phyloP scores from a whole-genome alignment of 2,329 filamentous ascomycete species.

The Aspergillus felis region DNA sequence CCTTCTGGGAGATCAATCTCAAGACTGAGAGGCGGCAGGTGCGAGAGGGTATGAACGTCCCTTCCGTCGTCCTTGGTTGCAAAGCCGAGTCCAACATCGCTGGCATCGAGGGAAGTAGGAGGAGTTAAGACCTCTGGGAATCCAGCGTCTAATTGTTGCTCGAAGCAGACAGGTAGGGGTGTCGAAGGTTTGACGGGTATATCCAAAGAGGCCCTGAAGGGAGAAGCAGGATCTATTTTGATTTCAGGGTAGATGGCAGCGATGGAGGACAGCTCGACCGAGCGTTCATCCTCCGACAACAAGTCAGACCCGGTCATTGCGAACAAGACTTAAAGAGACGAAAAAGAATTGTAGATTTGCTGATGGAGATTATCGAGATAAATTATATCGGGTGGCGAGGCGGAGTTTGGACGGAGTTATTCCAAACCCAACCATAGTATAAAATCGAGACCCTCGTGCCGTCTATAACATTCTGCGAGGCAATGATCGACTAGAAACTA shows the following conservation, averaged over 20 bases:
- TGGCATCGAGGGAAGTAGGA: conserved; percentile 38
- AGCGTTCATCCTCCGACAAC: conserved; percentile 52
- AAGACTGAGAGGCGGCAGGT: conserved; percentile 55
- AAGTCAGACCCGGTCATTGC: conserved; percentile 35
- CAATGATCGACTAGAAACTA: background rate
- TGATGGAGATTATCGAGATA: conserved; percentile 5
- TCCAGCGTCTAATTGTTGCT: conserved; percentile 31
- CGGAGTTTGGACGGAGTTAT: background rate
- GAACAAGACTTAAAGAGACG: background rate
- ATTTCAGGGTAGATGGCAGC: conserved; percentile 62
- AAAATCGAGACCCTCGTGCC: background rate
- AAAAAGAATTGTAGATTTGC: background rate
- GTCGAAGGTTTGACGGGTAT: conserved; percentile 52
- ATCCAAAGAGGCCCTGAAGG: conserved; percentile 51
- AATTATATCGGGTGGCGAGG: conserved; percentile 1
- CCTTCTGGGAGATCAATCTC: conserved; percentile 50
- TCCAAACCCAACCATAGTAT: conserved; percentile 3
- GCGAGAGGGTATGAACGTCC: conserved; percentile 47
- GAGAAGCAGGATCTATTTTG: conserved; percentile 42
- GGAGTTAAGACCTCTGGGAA: conserved; percentile 37
- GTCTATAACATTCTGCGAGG: background rate
- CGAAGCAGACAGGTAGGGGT: conserved; percentile 48
- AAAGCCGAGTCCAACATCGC: conserved; percentile 13
- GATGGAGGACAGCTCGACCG: conserved; percentile 57
- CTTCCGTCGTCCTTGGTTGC: conserved; percentile 21